A percentile compares a stretch with the other conserved stretches of the same genome.
These are phyloP conservation scores for Diaporthe aspalathi DNA, from an alignment of 2,329 filamentous ascomycete species.

Conservation along the genomic window DNA sequence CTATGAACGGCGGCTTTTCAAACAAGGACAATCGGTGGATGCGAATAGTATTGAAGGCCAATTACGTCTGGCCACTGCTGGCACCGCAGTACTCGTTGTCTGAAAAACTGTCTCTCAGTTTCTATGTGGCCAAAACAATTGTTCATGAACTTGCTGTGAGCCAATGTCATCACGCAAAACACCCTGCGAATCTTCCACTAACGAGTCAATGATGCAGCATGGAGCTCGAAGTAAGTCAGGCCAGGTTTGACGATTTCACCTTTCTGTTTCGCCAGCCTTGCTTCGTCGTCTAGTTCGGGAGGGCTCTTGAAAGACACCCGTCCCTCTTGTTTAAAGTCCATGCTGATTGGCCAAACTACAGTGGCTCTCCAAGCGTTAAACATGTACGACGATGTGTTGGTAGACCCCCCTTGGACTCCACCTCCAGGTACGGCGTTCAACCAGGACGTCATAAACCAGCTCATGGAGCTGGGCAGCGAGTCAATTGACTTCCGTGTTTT, in stretches of 20 bases:
- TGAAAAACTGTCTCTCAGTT: neutral
- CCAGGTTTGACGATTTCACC: neutral
- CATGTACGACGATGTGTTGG: neutral
- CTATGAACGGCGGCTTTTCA: neutral
- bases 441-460: neutral
- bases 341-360: neutral
- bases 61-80: neutral
- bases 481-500: too few species aligned
- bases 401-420: neutral
- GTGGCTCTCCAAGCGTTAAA: neutral
- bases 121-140: neutral
- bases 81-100: neutral
- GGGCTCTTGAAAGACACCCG: neutral
- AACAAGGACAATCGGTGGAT: neutral
- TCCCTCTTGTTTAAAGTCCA: neutral
- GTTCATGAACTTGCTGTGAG: slow-evolving; percentile 4
- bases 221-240: neutral
- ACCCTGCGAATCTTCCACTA: neutral
- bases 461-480: neutral
- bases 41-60: neutral
- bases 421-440: neutral
- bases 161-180: neutral
- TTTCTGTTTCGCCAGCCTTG: too few species aligned
- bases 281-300: neutral
- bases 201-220: neutral